Percentiles rank a stretch among this genome's conserved stretches.
Evolutionary conservation across 2,329 filamentous ascomycete species (phyloP).

Genomic region (Colletotrichum endophyticum): DNA sequence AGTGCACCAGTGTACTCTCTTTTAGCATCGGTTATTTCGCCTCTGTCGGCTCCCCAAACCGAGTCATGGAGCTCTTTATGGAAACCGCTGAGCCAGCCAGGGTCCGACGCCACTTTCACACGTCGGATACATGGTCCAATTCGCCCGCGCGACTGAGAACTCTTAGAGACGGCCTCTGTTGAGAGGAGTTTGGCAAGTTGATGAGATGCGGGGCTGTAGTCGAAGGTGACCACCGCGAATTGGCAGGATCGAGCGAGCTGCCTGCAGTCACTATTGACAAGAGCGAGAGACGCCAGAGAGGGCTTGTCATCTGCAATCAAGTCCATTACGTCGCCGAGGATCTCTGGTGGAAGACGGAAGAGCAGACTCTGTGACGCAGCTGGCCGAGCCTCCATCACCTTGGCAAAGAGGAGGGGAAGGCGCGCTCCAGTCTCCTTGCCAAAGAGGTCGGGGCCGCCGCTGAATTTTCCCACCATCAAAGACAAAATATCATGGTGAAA

Average conservation of each 20-base stretch:
- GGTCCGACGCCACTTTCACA: background rate
- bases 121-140: background rate
- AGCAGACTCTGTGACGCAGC: background rate
- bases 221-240: constrained; percentile 17
- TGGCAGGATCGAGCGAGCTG: constrained; percentile 19
- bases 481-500: background rate
- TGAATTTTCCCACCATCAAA: background rate
- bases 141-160: background rate
- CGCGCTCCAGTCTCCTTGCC: background rate
- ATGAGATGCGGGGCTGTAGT: constrained; percentile 7
- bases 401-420: background rate
- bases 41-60: background rate
- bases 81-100: background rate
- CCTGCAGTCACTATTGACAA: constrained; percentile 23
- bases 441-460: background rate
- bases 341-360: background rate
- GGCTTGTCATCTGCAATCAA: constrained; percentile 17
- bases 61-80: background rate
- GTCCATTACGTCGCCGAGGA: background rate
- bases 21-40: background rate
- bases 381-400: background rate
- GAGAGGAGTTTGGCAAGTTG: background rate
- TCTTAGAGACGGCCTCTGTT: background rate
- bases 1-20: background rate
- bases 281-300: constrained; percentile 14